Evolutionary conservation across 2,329 filamentous ascomycete species (phyloP), one percentile per base, ranked within the genome.

Genomic region (Aspergillus costaricaensis): DNA sequence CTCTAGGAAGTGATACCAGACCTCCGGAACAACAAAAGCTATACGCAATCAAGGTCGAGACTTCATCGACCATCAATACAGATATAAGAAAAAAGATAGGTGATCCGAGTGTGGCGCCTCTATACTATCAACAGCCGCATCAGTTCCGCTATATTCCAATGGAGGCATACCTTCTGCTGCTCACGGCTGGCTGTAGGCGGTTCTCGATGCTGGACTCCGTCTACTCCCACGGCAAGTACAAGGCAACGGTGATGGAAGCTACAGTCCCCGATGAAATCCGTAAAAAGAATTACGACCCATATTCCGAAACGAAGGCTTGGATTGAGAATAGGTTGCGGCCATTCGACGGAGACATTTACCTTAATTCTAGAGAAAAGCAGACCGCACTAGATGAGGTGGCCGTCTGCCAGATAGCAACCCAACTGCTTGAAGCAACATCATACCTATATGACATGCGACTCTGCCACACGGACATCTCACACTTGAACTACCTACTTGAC

Each of bases 401-500:
- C 44, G 71, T 62, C 10, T 69, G 70, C 56, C 75, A 74, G 55
- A 61, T 75, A 25, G 65, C 70, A 5, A 63, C 65, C 1, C 72
- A 76, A 27, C 58, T 75, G 32, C 55, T 75, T 8, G 61, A 74
- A 55, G 73, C 61, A 1, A 56, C 72, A 39, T 54, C 62, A 30
- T 68, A 74, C 23, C 52, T 75, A 41, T 67, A 66, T 27, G 69
- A 76, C 54, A 65, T 74, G 67, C 65, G 65, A 17, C 48, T 73
- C 15, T 62, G 59, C 14, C 70, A 75, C 51, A 63, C 59, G 6
- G 73, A 75, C 44, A 32, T 75, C 7, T 73, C 72, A 14, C 59
- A 70, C 27, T 52, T 61, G 9, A 75, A 75, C 58, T 74, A 69
- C 41, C n/a, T 74, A 4, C 53, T 75, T 12, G 70, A 72, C 55